A percentile compares a stretch with the other conserved stretches of the same genome.
Conservation (phyloP, 805 yeast species). For the Kodamaea nitidulidarum region DNA sequence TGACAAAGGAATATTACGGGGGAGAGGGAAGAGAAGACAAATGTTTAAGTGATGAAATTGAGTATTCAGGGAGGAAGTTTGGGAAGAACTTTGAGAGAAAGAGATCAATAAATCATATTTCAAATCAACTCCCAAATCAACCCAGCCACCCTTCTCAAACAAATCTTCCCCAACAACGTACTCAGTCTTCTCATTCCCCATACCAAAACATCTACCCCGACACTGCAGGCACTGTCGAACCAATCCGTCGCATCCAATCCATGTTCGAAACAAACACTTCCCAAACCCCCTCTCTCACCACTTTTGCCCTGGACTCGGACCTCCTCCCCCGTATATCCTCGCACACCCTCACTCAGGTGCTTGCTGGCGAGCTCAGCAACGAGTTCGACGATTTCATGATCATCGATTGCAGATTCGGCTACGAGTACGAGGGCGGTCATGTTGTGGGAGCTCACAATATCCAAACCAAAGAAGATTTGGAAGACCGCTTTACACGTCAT, state of each 20-base stretch:
- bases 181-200: too few relatives aligned
- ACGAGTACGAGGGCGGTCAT: slow-evolving; percentile 92
- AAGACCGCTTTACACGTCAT: slow-evolving; percentile 23
- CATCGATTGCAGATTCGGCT: slow-evolving; percentile 88
- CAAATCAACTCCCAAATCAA: background rate
- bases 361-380: slow-evolving; percentile 48
- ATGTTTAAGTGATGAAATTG: too few relatives aligned
- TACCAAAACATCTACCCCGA: background rate
- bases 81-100: too few relatives aligned
- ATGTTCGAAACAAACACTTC: background rate
- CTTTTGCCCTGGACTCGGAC: slow-evolving; percentile 43
- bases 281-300: slow-evolving; percentile 14
- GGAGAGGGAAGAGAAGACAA: background rate
- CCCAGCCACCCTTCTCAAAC: too few relatives aligned
- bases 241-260: slow-evolving; percentile 3
- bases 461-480: slow-evolving; percentile 65
- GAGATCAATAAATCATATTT: too few relatives aligned
- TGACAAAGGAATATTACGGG: too few relatives aligned
- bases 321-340: slow-evolving; percentile 67
- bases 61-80: too few relatives aligned
- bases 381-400: slow-evolving; percentile 56
- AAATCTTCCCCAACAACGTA: too few relatives aligned
- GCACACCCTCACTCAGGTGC: slow-evolving; percentile 51
- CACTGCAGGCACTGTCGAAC: background rate
- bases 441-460: slow-evolving; percentile 78